These are phyloP conservation scores for Tolypocladium guangdongense DNA, from an alignment of 2,329 filamentous ascomycete species.

Conservation along the genomic window DNA sequence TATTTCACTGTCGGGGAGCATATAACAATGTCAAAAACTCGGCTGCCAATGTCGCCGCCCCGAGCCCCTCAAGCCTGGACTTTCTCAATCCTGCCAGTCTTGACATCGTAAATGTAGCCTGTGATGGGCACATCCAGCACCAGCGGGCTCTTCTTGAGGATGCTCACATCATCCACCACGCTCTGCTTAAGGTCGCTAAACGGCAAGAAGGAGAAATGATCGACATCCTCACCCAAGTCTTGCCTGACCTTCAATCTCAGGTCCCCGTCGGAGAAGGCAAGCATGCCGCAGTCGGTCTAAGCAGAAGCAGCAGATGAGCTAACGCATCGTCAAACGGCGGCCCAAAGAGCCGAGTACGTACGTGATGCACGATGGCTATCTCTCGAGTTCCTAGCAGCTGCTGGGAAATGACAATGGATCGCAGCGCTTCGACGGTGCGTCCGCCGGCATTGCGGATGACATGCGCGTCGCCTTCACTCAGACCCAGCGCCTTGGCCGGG, in stretches of 20 bases:
- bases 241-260: slow-evolving; percentile 43
- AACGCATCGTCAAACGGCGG: not conserved
- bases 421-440: slow-evolving; percentile 56
- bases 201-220: slow-evolving; percentile 50
- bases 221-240: slow-evolving; percentile 44
- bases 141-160: slow-evolving; percentile 47
- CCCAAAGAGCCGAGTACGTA: slow-evolving; percentile 7
- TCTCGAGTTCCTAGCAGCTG: slow-evolving; percentile 62
- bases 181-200: slow-evolving; percentile 54
- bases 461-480: slow-evolving; percentile 66
- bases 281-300: slow-evolving; percentile 42
- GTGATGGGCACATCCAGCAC: slow-evolving; percentile 53
- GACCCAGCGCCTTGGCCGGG: slow-evolving; percentile 56
- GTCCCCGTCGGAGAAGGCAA: slow-evolving; percentile 53
- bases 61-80: slow-evolving; percentile 6
- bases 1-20: too few relatives aligned
- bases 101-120: slow-evolving; percentile 70
- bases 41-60: not conserved
- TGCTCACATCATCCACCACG: slow-evolving; percentile 54
- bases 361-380: slow-evolving; percentile 62
- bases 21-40: too few relatives aligned
- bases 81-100: slow-evolving; percentile 47
- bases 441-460: slow-evolving; percentile 66
- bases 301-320: too few relatives aligned
- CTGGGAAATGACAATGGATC: slow-evolving; percentile 67